Evolutionary conservation across 2,329 filamentous ascomycete species (phyloP).

Genomic region (Xylaria polymorpha): DNA sequence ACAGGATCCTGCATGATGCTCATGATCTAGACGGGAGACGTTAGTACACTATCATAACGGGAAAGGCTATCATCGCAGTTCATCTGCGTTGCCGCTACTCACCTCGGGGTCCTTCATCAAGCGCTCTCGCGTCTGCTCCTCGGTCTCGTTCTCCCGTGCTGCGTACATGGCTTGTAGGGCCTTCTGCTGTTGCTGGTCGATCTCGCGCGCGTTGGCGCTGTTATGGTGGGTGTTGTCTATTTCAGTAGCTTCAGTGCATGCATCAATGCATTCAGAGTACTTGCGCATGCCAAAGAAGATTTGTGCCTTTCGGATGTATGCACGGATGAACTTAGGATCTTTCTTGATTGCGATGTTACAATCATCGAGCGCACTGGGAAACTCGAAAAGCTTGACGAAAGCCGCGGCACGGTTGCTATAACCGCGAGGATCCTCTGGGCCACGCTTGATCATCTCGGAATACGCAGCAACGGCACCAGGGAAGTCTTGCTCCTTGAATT

Average conservation of each 20-base stretch:
- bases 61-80: background rate
- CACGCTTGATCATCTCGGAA: conserved; percentile 95
- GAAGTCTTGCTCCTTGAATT: conserved; percentile 98
- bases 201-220: conserved; percentile 87
- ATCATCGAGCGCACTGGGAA: conserved; percentile 92
- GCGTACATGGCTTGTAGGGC: conserved; percentile 90
- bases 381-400: conserved; percentile 95
- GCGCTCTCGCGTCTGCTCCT: conserved; percentile 93
- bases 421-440: conserved; percentile 89
- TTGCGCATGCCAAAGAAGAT: conserved; percentile 98
- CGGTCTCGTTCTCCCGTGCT: conserved; percentile 91
- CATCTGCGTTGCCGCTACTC: conserved; percentile 52
- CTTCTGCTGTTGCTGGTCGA: conserved; percentile 94
- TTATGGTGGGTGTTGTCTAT: conserved; percentile 76
- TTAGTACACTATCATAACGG: conserved; percentile 43
- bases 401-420: conserved; percentile 98
- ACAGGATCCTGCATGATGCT: conserved; percentile 92
- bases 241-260: conserved; percentile 81
- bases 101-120: conserved; percentile 92
- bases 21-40: conserved; percentile 71
- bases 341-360: conserved; percentile 92
- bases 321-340: conserved; percentile 91
- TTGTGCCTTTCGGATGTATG: conserved; percentile 96
- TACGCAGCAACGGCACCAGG: conserved; percentile 94
- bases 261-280: conserved; percentile 94